Percentiles rank a stretch among this genome's conserved stretches.
phyloP scores from a whole-genome alignment of 2,329 filamentous ascomycete species.

The Beauveria pseudobassiana region DNA sequence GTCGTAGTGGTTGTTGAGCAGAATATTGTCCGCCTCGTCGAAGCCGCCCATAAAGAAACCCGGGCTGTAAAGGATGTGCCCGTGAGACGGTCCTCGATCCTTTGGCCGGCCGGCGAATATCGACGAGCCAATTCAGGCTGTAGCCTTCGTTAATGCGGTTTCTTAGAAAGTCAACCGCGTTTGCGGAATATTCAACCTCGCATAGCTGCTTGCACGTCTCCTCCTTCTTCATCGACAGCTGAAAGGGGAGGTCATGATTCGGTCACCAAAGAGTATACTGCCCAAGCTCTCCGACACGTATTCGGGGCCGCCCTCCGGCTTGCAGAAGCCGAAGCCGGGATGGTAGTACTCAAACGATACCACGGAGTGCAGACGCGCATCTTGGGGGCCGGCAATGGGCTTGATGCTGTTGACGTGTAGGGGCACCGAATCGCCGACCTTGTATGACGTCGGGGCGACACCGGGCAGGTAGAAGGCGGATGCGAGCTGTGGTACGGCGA shows the following conservation, averaged over 20 bases:
- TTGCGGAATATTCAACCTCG: slow-evolving; percentile 49
- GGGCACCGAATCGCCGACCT: slow-evolving; percentile 69
- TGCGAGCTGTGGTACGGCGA: slow-evolving; percentile 45
- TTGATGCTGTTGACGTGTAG: slow-evolving; percentile 91
- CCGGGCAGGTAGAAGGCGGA: slow-evolving; percentile 92
- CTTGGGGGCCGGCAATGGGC: slow-evolving; percentile 67
- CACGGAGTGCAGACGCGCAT: slow-evolving; percentile 81
- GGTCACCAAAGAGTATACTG: slow-evolving; percentile 94
- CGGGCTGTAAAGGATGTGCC: slow-evolving; percentile 75
- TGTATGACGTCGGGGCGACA: slow-evolving; percentile 89
- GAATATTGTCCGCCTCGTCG: slow-evolving; percentile 47
- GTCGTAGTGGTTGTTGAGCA: slow-evolving; percentile 91
- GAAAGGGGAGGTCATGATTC: slow-evolving; percentile 94
- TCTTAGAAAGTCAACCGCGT: slow-evolving; percentile 72
- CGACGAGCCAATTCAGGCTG: slow-evolving; percentile 91
- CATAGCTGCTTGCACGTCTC: slow-evolving; percentile 83
- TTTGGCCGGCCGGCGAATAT: slow-evolving; percentile 82
- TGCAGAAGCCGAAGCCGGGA: slow-evolving; percentile 78
- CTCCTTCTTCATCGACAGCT: slow-evolving; percentile 78
- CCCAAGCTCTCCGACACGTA: slow-evolving; percentile 76
- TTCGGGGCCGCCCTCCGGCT: slow-evolving; percentile 66
- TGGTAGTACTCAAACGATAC: slow-evolving; percentile 97
- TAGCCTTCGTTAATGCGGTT: slow-evolving; percentile 76
- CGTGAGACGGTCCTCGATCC: slow-evolving; percentile 68
- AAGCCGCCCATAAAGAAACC: slow-evolving; percentile 71